Evolutionary conservation across 176 grass and related monocot species (phyloP).

Genomic region (Hyparrhenia diplandra): DNA sequence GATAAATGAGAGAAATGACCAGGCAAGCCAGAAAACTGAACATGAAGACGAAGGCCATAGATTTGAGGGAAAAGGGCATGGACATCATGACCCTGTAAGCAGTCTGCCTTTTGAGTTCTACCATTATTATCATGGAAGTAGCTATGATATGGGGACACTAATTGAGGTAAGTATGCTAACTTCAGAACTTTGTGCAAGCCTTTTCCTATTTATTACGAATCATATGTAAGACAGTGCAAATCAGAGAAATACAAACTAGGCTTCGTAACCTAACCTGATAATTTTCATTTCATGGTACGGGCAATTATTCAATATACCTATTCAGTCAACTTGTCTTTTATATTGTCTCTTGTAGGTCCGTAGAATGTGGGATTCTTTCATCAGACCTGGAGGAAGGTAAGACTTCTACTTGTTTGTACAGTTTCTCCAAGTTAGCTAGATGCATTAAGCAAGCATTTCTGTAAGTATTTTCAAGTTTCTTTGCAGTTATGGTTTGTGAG

Average conservation of each 20-base stretch:
- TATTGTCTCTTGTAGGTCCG: slow-evolving; percentile 70
- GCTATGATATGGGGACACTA: slow-evolving; percentile 92
- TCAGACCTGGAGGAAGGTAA: slow-evolving; percentile 87
- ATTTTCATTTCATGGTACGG: slow-evolving; percentile 4
- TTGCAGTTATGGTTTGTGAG: not conserved
- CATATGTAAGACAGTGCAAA: not conserved
- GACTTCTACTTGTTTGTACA: not conserved
- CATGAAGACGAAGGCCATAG: slow-evolving; percentile 28
- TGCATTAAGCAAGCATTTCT: slow-evolving; percentile 8
- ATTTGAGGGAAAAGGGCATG: slow-evolving; percentile 38
- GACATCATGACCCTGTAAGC: slow-evolving; percentile 47
- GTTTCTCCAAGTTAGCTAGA: not conserved
- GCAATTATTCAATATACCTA: not conserved
- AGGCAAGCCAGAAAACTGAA: slow-evolving; percentile 23
- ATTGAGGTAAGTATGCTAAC: slow-evolving; percentile 74
- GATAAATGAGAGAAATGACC: slow-evolving; percentile 39
- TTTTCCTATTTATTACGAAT: not conserved
- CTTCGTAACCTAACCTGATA: not conserved
- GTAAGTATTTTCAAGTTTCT: not conserved
- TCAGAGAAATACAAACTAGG: not conserved
- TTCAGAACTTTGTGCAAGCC: slow-evolving; percentile 12
- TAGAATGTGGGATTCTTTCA: slow-evolving; percentile 92
- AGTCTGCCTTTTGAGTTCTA: slow-evolving; percentile 95
- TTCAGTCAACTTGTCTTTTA: not conserved
- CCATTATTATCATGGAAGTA: slow-evolving; percentile 95